Evolutionary conservation across 2,329 filamentous ascomycete genomes (phyloP).

Genomic region (Pseudogymnoascus sp.): DNA sequence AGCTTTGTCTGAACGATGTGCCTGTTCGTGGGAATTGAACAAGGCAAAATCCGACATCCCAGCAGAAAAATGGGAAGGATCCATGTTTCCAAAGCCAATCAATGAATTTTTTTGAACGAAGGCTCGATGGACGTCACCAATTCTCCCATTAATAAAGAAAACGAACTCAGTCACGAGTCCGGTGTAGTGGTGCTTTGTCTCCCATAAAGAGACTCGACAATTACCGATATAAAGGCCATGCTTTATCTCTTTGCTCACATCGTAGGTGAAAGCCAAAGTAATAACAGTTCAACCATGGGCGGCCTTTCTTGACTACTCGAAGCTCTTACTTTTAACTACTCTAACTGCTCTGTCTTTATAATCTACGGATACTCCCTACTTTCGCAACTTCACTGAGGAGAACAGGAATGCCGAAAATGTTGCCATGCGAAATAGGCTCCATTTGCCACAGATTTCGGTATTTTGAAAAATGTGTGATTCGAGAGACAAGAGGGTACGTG

Average conservation of each 20-base stretch:
- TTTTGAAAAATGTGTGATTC: background rate
- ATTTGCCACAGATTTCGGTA: background rate
- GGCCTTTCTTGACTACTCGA: background rate
- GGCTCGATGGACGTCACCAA: background rate
- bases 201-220: background rate
- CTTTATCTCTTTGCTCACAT: background rate
- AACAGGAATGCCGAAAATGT: background rate
- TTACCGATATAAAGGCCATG: background rate
- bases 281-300: background rate
- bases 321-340: background rate
- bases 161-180: background rate
- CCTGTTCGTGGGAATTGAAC: background rate
- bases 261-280: background rate
- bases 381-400: background rate
- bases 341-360: background rate
- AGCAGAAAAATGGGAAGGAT: background rate
- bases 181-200: background rate
- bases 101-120: background rate
- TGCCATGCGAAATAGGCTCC: rapidly evolving
- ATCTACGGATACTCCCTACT: background rate
- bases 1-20: background rate
- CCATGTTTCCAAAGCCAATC: background rate
- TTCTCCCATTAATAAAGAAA: background rate
- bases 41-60: background rate
- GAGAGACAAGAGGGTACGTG: background rate